Conservation (phyloP, 768 basidiomycete genomes). For the Mycena polygramma region DNA sequence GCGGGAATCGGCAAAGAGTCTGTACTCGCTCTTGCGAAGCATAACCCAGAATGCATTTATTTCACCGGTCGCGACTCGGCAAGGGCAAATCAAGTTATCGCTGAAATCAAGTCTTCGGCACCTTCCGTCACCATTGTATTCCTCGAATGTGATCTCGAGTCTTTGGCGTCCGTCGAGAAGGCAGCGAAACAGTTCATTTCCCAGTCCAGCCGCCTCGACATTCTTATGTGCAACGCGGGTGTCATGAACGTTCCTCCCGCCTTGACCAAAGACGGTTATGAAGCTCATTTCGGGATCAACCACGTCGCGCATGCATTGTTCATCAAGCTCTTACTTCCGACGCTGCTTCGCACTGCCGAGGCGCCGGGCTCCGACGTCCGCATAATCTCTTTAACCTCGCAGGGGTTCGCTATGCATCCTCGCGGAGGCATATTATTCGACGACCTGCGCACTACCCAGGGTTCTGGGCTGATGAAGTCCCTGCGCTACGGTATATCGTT, state of each 20-base stretch:
- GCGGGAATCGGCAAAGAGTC: conserved; percentile 31
- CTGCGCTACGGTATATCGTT: conserved; percentile 20
- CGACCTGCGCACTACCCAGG: conserved; percentile 26
- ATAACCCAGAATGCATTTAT: conserved; percentile 29
- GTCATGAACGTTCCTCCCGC: conserved; percentile 35
- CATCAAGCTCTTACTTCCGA: conserved; percentile 60
- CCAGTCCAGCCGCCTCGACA: conserved; percentile 33
- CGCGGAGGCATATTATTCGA: conserved; percentile 28
- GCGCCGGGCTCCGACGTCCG: conserved; percentile 49
- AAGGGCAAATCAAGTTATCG: conserved; percentile 13
- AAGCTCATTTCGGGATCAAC: conserved; percentile 36
- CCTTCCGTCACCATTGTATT: conserved; percentile 12
- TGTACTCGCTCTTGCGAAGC: conserved; percentile 25
- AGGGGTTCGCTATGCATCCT: conserved; percentile 14
- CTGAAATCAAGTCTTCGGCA: background rate
- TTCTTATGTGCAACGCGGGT: conserved; percentile 30
- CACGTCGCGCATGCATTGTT: conserved; percentile 57
- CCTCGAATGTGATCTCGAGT: conserved; percentile 32
- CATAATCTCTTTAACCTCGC: conserved; percentile 41
- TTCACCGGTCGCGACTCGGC: conserved; percentile 34
- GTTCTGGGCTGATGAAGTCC: background rate
- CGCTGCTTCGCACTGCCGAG: conserved; percentile 35
- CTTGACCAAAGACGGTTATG: conserved; percentile 34
- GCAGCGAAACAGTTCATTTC: conserved; percentile 21
- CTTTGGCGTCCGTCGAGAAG: conserved; percentile 28